Evolutionary conservation across 208 protist genomes (phyloP), one percentile per base, ranked within the genome.

Genomic region (Leishmania major): DNA sequence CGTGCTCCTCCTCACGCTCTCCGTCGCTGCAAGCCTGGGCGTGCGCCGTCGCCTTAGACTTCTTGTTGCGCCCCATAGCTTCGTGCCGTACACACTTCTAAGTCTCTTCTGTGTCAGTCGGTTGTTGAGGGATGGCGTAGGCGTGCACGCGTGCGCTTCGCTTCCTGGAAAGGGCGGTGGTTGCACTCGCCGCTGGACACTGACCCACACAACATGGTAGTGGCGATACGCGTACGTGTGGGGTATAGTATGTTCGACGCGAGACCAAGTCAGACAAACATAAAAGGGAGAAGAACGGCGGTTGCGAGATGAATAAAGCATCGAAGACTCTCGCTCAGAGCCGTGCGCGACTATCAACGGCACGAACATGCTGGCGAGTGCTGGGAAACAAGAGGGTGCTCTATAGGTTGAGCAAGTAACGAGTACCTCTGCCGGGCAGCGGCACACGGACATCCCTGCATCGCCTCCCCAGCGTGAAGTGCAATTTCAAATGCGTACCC

Each of bases 1-100:
- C 79, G 60, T 78, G 71, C 66, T 85, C 84, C 25, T 78, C 84
- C 37, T 87, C 83, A 35, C 11, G 13, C 55, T 85, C 80, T 35
- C 78, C 73, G 49, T 89, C 86, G 62, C 75, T 81, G 40, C 74
- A 81, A 2, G 87, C 77, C 31, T 70, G 81, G 40, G 82, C 87
- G 66, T 76, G 79, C 47, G 70, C 78, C 62, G 83, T 67, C 64
- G 78, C 83, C 81, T 91, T 90, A 19, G 67, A 84, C 74, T 83
- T 93, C 84, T 94, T 96, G 82, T 91, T 94, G 37, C 90, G 82
- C 4, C 78, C 89, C 90, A 96, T 96, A 3, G 17, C 13, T 49
- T 25, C 25, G 19, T n/a, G 25, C 57, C 19, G 22, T 28, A 43
- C 7, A 8, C 31, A 43, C 49, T 19, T 55, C 15, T 13, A 13